Percentiles rank a stretch among this genome's conserved stretches.
These are phyloP conservation scores for Dryas octopetala DNA, from an alignment of 306 rosid genomes.

Conservation along the genomic window DNA sequence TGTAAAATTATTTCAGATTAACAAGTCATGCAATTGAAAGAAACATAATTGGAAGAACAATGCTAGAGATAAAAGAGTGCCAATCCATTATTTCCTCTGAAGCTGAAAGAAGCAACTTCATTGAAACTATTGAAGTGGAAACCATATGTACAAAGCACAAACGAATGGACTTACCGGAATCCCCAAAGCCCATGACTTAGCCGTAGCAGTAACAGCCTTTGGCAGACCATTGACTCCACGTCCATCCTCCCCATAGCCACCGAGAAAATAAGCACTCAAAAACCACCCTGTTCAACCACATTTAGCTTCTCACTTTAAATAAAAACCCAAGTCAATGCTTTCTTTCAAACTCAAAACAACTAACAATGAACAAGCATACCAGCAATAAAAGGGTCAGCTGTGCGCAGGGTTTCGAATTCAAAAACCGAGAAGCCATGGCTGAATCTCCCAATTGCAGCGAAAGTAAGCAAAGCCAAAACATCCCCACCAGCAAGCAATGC, in stretches of 20 bases:
- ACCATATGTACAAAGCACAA: not conserved
- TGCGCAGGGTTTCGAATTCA: slow-evolving; percentile 67
- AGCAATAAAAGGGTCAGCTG: slow-evolving; percentile 96
- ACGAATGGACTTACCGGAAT: slow-evolving; percentile 65
- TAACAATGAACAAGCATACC: slow-evolving; percentile 41
- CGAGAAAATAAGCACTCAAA: slow-evolving; percentile 89
- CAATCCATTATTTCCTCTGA: not conserved
- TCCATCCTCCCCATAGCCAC: slow-evolving; percentile 86
- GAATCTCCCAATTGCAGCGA: slow-evolving; percentile 85
- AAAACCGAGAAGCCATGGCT: slow-evolving; percentile 78
- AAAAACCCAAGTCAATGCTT: slow-evolving; percentile 1
- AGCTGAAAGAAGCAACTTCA: not conserved
- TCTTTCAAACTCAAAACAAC: not conserved
- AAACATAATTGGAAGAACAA: not conserved
- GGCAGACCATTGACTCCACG: slow-evolving; percentile 80
- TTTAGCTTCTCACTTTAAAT: slow-evolving; percentile 10
- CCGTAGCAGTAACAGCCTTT: slow-evolving; percentile 69
- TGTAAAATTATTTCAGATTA: not conserved
- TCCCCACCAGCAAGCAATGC: slow-evolving; percentile 86
- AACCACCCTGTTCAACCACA: slow-evolving; percentile 73
- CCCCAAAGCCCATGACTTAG: slow-evolving; percentile 89
- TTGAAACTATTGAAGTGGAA: not conserved
- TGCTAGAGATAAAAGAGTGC: not conserved
- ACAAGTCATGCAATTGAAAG: not conserved
- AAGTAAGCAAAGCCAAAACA: slow-evolving; percentile 77